Evolutionary conservation across 225 moss, liverwort and hornwort species (phyloP), one percentile per base, ranked within the genome.

Genomic region (Lunularia cruciata): DNA sequence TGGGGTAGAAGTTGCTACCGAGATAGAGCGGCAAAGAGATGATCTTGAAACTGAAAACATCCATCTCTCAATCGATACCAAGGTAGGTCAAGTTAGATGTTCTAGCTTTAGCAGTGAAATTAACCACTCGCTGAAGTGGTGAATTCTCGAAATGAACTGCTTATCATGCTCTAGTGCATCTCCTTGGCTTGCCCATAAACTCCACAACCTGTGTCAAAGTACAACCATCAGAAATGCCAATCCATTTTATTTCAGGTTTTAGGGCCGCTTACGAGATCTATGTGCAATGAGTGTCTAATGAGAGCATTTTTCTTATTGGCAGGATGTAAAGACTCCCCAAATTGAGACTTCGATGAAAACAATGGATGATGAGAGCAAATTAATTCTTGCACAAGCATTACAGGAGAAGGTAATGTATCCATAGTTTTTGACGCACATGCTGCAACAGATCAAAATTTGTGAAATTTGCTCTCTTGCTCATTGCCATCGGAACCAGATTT

Each of bases 401-500:
- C 87, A 88, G 69, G 95, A 95, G 74, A 95, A 95, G 92, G 95
- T 95, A 56, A 47, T 14, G n/a, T 22, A n/a, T n/a, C n/a, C n/a
- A n/a, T n/a, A n/a, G n/a, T n/a, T n/a, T n/a, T n/a, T n/a, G n/a
- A n/a, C n/a, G n/a, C n/a, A n/a, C n/a, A n/a, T n/a, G n/a, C n/a
- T n/a, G n/a, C n/a, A n/a, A n/a, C n/a, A n/a, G n/a, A n/a, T n/a
- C n/a, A n/a, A n/a, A n/a, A n/a, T n/a, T n/a, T n/a, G n/a, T n/a
- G n/a, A n/a, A n/a, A n/a, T n/a, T n/a, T n/a, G n/a, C n/a, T n/a
- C n/a, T n/a, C n/a, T n/a, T n/a, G n/a, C n/a, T n/a, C n/a, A n/a
- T n/a, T n/a, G n/a, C n/a, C n/a, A n/a, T n/a, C n/a, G n/a, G n/a
- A n/a, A n/a, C n/a, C n/a, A n/a, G n/a, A n/a, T n/a, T n/a, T n/a